phyloP scores from a whole-genome alignment of 2,329 filamentous ascomycete genomes.

The Aspergillus intermedius region DNA sequence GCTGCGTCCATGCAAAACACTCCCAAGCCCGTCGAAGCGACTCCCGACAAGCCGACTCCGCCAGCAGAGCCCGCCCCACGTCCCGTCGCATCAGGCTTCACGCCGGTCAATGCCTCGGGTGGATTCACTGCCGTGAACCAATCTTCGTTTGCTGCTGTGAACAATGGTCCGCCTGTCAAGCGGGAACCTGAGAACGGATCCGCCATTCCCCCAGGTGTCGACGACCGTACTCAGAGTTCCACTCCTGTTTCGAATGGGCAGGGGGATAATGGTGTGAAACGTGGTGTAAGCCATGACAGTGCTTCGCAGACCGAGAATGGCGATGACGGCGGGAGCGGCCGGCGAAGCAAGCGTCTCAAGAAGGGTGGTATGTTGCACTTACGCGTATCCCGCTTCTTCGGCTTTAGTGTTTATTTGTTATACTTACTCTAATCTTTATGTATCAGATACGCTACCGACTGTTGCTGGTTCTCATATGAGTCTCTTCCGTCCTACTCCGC shows the following conservation, averaged over 20 bases:
- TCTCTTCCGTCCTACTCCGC: conserved; percentile 72
- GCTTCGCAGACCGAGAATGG: conserved; percentile 37
- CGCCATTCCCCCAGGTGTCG: conserved; percentile 57
- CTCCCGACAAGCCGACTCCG: conserved; percentile 28
- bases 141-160: conserved; percentile 39
- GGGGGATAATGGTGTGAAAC: conserved; percentile 60
- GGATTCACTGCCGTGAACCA: conserved; percentile 57
- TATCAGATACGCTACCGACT: conserved; percentile 52
- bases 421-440: not conserved
- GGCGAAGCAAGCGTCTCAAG: conserved; percentile 87
- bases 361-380: conserved; percentile 53
- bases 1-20: conserved; percentile 53
- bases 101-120: conserved; percentile 60
- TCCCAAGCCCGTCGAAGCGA: conserved; percentile 37
- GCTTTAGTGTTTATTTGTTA: conserved; percentile 33
- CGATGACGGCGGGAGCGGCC: conserved; percentile 60
- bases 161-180: conserved; percentile 39
- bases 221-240: conserved; percentile 56
- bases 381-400: not conserved
- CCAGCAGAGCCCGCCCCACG: conserved; percentile 33
- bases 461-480: conserved; percentile 97
- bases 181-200: conserved; percentile 51
- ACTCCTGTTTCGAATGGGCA: conserved; percentile 49
- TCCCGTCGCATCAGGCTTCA: conserved; percentile 52
- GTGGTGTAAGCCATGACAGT: conserved; percentile 61